Evolutionary conservation across 1,284 basidiomycete genomes (phyloP).

Genomic region (Malassezia sympodialis): DNA sequence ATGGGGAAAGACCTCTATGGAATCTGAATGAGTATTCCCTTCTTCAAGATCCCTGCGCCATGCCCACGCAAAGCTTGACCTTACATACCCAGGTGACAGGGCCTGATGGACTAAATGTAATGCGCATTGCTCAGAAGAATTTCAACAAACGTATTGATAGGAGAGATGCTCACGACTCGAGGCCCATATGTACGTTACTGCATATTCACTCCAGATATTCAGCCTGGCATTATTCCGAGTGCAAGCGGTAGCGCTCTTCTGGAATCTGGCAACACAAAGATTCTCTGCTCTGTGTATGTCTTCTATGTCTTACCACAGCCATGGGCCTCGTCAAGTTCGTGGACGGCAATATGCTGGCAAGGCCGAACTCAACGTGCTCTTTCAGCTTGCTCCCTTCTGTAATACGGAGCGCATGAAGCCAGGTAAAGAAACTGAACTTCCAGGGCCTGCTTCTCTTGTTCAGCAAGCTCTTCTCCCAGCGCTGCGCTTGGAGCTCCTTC

Average conservation of each 20-base stretch:
- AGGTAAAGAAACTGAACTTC: slow-evolving; percentile 83
- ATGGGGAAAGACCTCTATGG: slow-evolving; percentile 3
- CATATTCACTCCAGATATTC: slow-evolving; percentile 3
- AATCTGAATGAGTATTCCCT: slow-evolving; percentile 3
- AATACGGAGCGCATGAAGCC: slow-evolving; percentile 66
- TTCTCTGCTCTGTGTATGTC: slow-evolving; percentile 15
- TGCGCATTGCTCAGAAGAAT: slow-evolving; percentile 1
- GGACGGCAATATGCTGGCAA: slow-evolving; percentile 66
- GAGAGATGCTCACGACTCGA: neutral
- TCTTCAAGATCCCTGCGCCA: neutral
- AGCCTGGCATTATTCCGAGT: slow-evolving; percentile 9
- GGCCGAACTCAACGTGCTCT: slow-evolving; percentile 82
- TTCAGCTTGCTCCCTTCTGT: slow-evolving; percentile 92
- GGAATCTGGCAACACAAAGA: slow-evolving; percentile 12
- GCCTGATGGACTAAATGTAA: neutral
- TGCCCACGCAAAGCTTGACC: neutral
- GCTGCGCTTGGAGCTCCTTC: slow-evolving; percentile 74
- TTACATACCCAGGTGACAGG: neutral
- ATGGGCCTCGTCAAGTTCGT: slow-evolving; percentile 74
- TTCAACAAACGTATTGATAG: neutral
- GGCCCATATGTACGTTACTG: slow-evolving; percentile 9
- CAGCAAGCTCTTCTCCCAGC: slow-evolving; percentile 77
- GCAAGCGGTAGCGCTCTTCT: slow-evolving; percentile 16
- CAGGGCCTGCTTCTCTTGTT: slow-evolving; percentile 68
- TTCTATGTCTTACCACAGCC: neutral